Conservation (phyloP, 2,329 filamentous ascomycete species). For the Sporothrix globosa region DNA sequence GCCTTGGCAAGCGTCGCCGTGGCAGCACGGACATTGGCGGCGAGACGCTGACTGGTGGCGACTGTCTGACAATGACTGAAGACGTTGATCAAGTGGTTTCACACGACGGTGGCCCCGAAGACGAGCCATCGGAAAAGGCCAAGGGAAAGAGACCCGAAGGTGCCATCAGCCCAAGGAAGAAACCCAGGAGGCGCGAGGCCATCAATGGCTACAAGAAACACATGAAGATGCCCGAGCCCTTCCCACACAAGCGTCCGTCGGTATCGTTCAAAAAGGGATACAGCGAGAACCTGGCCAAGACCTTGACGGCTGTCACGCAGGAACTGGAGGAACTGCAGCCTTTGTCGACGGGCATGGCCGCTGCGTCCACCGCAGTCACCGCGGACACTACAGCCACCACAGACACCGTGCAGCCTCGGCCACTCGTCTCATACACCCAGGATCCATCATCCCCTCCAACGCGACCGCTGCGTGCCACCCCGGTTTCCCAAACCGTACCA, state of each 20-base stretch:
- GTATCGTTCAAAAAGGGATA: conserved; percentile 14
- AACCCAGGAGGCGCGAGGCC: too few relatives aligned
- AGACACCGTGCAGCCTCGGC: too few relatives aligned
- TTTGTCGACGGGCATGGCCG: too few relatives aligned
- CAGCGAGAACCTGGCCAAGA: conserved; percentile 24
- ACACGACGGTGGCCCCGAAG: neutral
- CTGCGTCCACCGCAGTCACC: neutral
- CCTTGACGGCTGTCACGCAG: neutral
- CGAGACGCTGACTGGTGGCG: neutral
- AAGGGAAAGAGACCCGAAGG: neutral
- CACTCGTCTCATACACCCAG: neutral
- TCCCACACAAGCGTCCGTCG: conserved; percentile 24
- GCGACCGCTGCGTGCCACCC: neutral
- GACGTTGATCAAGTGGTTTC: too few relatives aligned
- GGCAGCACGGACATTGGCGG: neutral
- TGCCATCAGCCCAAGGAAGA: neutral
- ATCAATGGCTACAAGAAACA: conserved; percentile 1
- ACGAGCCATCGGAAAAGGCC: neutral
- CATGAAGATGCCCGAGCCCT: conserved; percentile 16
- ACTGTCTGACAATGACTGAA: neutral
- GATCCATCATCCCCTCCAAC: neutral
- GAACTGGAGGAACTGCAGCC: neutral
- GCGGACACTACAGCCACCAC: too few relatives aligned
- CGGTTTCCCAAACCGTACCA: neutral
- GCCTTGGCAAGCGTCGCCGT: conserved; percentile 17